These are phyloP conservation scores for Gliomastix tumulicola DNA, from an alignment of 2,329 filamentous ascomycete species.

Conservation along the genomic window DNA sequence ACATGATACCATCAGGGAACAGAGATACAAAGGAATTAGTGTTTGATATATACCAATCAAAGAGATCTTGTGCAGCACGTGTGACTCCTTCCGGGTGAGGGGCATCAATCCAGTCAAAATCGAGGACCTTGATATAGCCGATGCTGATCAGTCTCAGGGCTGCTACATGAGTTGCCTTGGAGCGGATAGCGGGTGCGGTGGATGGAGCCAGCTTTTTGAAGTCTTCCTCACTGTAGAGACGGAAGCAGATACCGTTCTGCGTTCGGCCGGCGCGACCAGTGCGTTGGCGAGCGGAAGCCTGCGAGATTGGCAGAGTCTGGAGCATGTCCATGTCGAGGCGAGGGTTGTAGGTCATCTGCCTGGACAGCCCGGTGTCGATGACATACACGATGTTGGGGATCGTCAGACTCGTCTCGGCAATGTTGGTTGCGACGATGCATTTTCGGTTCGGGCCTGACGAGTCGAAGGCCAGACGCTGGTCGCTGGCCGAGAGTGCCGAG, in stretches of 20 bases:
- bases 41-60: slow-evolving; percentile 4
- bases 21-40: neutral
- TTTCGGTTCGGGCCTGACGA: neutral
- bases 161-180: slow-evolving; percentile 1
- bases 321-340: slow-evolving; percentile 5
- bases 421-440: neutral
- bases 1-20: neutral
- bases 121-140: slow-evolving; percentile 2
- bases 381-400: slow-evolving; percentile 7
- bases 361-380: slow-evolving; percentile 6
- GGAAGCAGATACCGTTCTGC: slow-evolving; percentile 6
- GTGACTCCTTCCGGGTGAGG: slow-evolving; percentile 7
- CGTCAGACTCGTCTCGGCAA: slow-evolving; percentile 6
- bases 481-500: neutral
- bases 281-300: slow-evolving; percentile 7
- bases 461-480: neutral
- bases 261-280: slow-evolving; percentile 7
- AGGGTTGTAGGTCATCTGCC: slow-evolving; percentile 5
- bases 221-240: slow-evolving; percentile 7
- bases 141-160: slow-evolving; percentile 1
- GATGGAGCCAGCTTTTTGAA: slow-evolving; percentile 1
- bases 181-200: slow-evolving; percentile 4
- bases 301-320: slow-evolving; percentile 5
- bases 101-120: slow-evolving; percentile 8
- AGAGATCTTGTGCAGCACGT: slow-evolving; percentile 4